Conservation (phyloP, 176 grass and related monocot genomes). For the Triticum timopheevii region DNA sequence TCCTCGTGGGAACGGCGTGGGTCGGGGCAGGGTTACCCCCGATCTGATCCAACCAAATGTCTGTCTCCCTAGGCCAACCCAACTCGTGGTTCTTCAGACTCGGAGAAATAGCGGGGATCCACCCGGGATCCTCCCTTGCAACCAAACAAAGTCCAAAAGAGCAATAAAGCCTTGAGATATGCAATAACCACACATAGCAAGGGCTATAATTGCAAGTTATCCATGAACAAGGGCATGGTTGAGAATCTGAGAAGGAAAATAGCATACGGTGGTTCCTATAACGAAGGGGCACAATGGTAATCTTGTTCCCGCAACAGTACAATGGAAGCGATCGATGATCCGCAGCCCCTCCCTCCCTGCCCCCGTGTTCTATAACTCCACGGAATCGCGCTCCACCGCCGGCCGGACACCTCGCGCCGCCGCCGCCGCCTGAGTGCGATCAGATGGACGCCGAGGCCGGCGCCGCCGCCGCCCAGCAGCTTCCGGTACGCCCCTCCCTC, state of each 20-base stretch:
- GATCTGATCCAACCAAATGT: too few relatives aligned
- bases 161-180: too few relatives aligned
- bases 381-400: slow-evolving; percentile 16
- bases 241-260: background rate
- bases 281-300: background rate
- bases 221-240: background rate
- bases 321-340: slow-evolving; percentile 4
- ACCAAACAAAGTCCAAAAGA: too few relatives aligned
- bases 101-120: too few relatives aligned
- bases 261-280: background rate
- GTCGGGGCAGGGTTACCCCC: too few relatives aligned
- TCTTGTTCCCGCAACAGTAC: background rate
- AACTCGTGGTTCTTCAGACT: too few relatives aligned
- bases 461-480: slow-evolving; percentile 21
- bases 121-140: too few relatives aligned
- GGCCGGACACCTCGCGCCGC: slow-evolving; percentile 30
- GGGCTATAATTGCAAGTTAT: background rate
- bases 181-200: background rate
- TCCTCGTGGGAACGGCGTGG: too few relatives aligned
- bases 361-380: background rate
- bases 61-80: too few relatives aligned
- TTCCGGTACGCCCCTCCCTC: slow-evolving; percentile 30
- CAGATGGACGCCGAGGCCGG: slow-evolving; percentile 46
- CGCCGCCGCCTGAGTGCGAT: slow-evolving; percentile 1
- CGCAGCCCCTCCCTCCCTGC: background rate